Percentiles rank a stretch among this genome's conserved stretches.
Evolutionary conservation across 2,329 filamentous ascomycete species (phyloP).

Genomic region (Acephala macrosclerotiorum): DNA sequence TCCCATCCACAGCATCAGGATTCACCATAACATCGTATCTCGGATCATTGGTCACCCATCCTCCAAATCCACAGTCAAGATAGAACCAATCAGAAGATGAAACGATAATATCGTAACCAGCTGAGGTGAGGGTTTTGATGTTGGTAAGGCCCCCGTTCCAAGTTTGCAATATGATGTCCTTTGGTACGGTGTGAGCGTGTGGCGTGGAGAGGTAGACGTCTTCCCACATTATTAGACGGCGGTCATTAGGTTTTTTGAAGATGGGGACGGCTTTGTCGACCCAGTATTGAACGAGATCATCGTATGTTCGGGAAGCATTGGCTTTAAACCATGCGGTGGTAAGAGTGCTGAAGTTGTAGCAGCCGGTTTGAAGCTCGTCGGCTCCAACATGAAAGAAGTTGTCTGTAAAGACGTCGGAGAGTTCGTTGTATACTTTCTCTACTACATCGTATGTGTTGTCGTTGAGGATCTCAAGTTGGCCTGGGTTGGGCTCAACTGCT

Average conservation of each 20-base stretch:
- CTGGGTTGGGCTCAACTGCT: constrained; percentile 65
- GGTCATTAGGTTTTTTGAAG: constrained; percentile 66
- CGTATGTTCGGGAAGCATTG: constrained; percentile 73
- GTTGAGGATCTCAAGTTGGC: constrained; percentile 73
- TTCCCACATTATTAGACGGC: constrained; percentile 78
- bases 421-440: constrained; percentile 66
- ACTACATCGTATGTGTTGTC: constrained; percentile 69
- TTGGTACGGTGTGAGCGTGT: constrained; percentile 59
- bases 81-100: constrained; percentile 83
- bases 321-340: constrained; percentile 69
- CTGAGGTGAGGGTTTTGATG: constrained; percentile 64
- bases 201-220: constrained; percentile 76
- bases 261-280: constrained; percentile 68
- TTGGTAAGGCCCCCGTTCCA: constrained; percentile 72
- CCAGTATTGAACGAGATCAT: constrained; percentile 72
- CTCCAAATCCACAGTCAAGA: constrained; percentile 80
- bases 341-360: constrained; percentile 63
- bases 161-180: constrained; percentile 78
- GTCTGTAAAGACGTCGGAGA: constrained; percentile 75
- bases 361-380: constrained; percentile 71
- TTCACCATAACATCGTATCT: constrained; percentile 62
- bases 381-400: constrained; percentile 84
- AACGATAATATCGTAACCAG: constrained; percentile 74
- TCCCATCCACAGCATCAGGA: constrained; percentile 67
- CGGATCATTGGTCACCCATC: constrained; percentile 71